Percentiles rank a stretch among this genome's conserved stretches.
These are phyloP conservation scores for Xylaria curta DNA, from an alignment of 495 filamentous ascomycete genomes.

Conservation along the genomic window DNA sequence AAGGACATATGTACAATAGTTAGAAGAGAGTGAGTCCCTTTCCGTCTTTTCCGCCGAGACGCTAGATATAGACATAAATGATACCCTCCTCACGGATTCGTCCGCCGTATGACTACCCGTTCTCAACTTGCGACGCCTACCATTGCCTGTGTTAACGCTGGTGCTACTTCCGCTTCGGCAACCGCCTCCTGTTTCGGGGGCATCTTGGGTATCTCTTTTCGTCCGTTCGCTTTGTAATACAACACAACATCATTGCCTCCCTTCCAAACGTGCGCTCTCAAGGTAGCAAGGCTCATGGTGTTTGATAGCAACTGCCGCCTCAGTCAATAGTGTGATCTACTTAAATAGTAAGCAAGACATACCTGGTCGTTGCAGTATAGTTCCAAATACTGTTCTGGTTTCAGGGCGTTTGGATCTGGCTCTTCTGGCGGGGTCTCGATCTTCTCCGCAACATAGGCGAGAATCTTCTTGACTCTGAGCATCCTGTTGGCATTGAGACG, in stretches of 20 bases:
- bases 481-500: constrained; percentile 96
- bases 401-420: constrained; percentile 65
- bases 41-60: not conserved
- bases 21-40: constrained; percentile 14
- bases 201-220: constrained; percentile 60
- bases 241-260: constrained; percentile 87
- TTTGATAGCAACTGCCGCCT: constrained; percentile 53
- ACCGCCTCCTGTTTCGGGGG: constrained; percentile 32
- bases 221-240: constrained; percentile 88
- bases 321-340: constrained; percentile 30
- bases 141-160: constrained; percentile 27
- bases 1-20: constrained; percentile 27
- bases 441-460: constrained; percentile 88
- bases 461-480: constrained; percentile 94
- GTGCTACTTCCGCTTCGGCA: constrained; percentile 34
- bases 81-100: constrained; percentile 24
- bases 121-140: constrained; percentile 31
- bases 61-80: constrained; percentile 27
- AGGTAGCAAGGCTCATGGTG: constrained; percentile 89
- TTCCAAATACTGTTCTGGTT: constrained; percentile 91
- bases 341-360: constrained; percentile 38
- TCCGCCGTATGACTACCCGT: constrained; percentile 9
- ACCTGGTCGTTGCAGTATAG: constrained; percentile 93
- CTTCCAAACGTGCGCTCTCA: constrained; percentile 91
- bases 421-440: constrained; percentile 69